These are phyloP conservation scores for Kalmusia sp. DNA, from an alignment of 2,329 filamentous ascomycete genomes.

Conservation along the genomic window DNA sequence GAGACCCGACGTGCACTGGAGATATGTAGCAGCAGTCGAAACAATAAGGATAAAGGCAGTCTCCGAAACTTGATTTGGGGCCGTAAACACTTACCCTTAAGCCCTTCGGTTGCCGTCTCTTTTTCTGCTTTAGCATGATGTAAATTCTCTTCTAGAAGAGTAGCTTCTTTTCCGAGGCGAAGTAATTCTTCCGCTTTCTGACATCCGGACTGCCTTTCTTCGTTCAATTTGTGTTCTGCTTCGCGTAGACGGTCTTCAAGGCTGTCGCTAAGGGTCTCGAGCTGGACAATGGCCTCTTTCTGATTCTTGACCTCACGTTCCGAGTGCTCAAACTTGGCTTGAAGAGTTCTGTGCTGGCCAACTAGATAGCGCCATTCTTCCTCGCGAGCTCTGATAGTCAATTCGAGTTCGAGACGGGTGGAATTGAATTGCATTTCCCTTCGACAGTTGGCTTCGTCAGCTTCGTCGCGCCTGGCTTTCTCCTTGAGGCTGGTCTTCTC, in stretches of 20 bases:
- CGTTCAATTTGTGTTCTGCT: neutral
- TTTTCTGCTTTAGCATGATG: conserved; percentile 26
- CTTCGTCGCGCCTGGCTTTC: conserved; percentile 30
- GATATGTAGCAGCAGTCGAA: no score
- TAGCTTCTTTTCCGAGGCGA: conserved; percentile 24
- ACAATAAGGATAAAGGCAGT: no score
- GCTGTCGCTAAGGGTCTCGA: neutral
- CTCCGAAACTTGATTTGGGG: no score
- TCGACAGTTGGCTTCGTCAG: conserved; percentile 28
- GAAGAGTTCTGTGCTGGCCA: conserved; percentile 40
- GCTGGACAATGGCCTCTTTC: neutral
- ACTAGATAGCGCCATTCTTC: conserved; percentile 14
- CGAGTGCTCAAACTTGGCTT: conserved; percentile 28
- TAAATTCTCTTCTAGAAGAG: conserved; percentile 27
- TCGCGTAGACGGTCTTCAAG: neutral
- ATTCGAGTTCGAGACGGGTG: conserved; percentile 24
- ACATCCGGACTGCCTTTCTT: conserved; percentile 1
- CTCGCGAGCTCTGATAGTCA: conserved; percentile 17
- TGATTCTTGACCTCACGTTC: conserved; percentile 29
- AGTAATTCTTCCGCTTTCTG: conserved; percentile 30
- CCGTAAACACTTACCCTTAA: conserved; percentile 10
- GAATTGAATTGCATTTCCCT: conserved; percentile 48
- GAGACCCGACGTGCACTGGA: neutral
- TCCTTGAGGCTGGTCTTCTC: conserved; percentile 43
- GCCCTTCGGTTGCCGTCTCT: conserved; percentile 14